phyloP scores from a whole-genome alignment of 2,329 filamentous ascomycete species.

The Colletotrichum paranaense region DNA sequence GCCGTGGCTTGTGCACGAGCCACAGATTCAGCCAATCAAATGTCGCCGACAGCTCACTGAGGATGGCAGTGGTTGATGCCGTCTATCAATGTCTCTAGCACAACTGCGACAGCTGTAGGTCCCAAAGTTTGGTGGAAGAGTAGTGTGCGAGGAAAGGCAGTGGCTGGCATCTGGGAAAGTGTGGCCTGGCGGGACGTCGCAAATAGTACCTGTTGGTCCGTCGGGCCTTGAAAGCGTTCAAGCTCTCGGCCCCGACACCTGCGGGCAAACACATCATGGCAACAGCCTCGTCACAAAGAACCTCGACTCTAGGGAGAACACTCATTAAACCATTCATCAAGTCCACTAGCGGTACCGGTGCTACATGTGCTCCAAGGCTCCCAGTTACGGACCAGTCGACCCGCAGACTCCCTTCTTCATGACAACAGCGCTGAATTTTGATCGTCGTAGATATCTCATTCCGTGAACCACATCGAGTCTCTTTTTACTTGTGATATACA shows the following conservation, averaged over 20 bases:
- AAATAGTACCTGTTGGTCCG: neutral
- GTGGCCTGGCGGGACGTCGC: too few relatives aligned
- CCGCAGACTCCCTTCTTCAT: neutral
- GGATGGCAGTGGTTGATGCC: neutral
- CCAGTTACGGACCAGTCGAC: neutral
- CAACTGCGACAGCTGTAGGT: neutral
- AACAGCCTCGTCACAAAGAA: neutral
- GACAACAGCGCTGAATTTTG: slow-evolving; percentile 18
- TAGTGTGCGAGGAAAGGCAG: too few relatives aligned
- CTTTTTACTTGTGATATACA: slow-evolving; percentile 34
- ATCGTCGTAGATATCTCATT: slow-evolving; percentile 32
- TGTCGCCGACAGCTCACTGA: neutral
- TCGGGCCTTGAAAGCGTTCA: neutral
- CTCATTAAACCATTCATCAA: slow-evolving; percentile 23
- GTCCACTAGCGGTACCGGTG: neutral
- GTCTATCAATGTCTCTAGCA: neutral
- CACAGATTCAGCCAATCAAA: slow-evolving; percentile 12
- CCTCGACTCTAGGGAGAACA: neutral
- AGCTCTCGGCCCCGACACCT: neutral
- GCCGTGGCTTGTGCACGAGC: slow-evolving; percentile 25
- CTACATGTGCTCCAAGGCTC: neutral
- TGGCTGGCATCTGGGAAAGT: too few relatives aligned
- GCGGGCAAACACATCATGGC: neutral
- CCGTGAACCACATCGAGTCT: slow-evolving; percentile 32
- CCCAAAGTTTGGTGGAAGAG: too few relatives aligned